Evolutionary conservation across 1,284 basidiomycete genomes (phyloP).

Genomic region (Apiotrichum sp.): DNA sequence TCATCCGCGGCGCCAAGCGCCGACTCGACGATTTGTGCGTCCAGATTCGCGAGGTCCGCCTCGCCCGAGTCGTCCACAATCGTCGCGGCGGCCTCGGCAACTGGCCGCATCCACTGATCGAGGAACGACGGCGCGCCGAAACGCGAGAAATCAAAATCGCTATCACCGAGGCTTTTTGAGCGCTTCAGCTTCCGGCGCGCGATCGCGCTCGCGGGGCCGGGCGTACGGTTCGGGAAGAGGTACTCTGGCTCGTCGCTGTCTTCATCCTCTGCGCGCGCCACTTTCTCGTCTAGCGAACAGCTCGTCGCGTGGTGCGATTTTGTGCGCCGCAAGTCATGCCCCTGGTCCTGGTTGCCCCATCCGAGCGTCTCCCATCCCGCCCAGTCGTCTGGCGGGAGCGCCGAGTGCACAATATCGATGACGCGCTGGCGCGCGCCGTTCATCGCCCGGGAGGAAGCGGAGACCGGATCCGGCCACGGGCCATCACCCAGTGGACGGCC

Average conservation of each 20-base stretch:
- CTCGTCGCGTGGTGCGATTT: conserved; percentile 5
- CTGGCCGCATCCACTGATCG: conserved; percentile 9
- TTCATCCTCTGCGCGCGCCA: conserved; percentile 23
- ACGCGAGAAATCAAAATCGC: conserved; percentile 4
- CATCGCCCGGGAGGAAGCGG: conserved; percentile 16
- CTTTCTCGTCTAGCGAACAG: conserved; percentile 12
- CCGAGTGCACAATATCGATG: conserved; percentile 35
- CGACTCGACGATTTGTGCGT: conserved; percentile 1
- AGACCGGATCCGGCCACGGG: conserved; percentile 15
- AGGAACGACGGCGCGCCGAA: conserved; percentile 6
- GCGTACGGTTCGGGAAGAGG: conserved; percentile 48
- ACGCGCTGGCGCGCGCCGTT: conserved; percentile 33
- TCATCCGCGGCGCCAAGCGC: neutral
- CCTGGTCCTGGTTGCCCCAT: conserved; percentile 25
- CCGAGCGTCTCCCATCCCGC: conserved; percentile 46
- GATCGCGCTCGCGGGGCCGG: conserved; percentile 38
- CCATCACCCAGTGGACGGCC: neutral
- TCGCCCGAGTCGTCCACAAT: conserved; percentile 18
- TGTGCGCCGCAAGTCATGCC: neutral
- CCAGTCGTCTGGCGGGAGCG: conserved; percentile 46
- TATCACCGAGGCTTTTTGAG: conserved; percentile 24
- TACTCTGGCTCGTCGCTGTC: conserved; percentile 44
- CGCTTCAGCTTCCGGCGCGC: conserved; percentile 32
- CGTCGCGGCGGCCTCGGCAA: neutral
- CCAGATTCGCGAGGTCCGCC: conserved; percentile 1